phyloP scores from a whole-genome alignment of 2,329 filamentous ascomycete species.

The Fusarium chaquense region DNA sequence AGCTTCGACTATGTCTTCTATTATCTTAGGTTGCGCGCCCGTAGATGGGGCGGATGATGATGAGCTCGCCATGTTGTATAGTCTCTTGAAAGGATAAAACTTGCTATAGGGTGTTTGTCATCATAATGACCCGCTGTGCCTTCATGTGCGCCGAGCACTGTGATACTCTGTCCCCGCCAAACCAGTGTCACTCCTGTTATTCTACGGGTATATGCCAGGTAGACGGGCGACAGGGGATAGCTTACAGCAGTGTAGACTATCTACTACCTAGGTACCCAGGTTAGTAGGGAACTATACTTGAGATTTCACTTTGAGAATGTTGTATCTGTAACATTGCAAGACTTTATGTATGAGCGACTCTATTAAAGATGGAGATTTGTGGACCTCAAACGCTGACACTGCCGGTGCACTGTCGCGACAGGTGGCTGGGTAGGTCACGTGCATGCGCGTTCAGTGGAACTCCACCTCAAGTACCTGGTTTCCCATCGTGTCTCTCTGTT shows the following conservation, averaged over 20 bases:
- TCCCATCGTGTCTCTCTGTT: slow-evolving; percentile 23
- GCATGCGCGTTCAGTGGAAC: slow-evolving; percentile 29
- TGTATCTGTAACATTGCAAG: background rate
- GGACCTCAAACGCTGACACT: background rate
- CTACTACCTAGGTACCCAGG: background rate
- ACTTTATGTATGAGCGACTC: background rate
- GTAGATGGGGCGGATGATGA: slow-evolving; percentile 21
- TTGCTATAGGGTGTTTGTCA: slow-evolving; percentile 42
- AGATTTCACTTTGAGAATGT: background rate
- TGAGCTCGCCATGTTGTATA: slow-evolving; percentile 47
- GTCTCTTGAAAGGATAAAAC: slow-evolving; percentile 20
- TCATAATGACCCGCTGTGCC: slow-evolving; percentile 26
- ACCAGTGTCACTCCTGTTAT: background rate
- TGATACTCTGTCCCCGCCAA: slow-evolving; percentile 27
- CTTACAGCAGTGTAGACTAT: background rate
- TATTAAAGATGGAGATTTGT: background rate
- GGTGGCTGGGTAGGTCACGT: slow-evolving; percentile 45
- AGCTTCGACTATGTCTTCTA: slow-evolving; percentile 53
- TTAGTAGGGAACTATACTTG: too few relatives aligned
- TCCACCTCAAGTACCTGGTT: slow-evolving; percentile 1
- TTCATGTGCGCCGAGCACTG: slow-evolving; percentile 44
- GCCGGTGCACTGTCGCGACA: background rate
- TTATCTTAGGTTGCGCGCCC: slow-evolving; percentile 48
- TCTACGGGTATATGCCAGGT: background rate
- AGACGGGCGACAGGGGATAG: background rate